These are phyloP conservation scores for Tricholoma furcatifolium DNA, from an alignment of 768 basidiomycete genomes.

Conservation along the genomic window DNA sequence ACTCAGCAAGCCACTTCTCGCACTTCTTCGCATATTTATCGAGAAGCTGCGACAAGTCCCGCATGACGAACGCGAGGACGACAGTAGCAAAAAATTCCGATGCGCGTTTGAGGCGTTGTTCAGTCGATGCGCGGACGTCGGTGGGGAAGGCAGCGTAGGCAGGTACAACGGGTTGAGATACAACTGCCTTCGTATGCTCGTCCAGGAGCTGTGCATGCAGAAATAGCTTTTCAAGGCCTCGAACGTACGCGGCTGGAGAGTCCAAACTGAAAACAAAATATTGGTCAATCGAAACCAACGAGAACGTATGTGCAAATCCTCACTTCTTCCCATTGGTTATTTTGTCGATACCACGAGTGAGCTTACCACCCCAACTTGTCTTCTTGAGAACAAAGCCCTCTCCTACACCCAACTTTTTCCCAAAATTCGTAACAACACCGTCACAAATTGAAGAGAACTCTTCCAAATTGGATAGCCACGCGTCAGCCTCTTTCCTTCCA, in stretches of 20 bases:
- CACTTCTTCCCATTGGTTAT: conserved; percentile 90
- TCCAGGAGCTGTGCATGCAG: conserved; percentile 76
- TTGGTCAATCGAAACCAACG: conserved; percentile 15
- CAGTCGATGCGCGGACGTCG: conserved; percentile 62
- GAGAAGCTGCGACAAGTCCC: conserved; percentile 79
- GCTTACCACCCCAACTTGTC: conserved; percentile 72
- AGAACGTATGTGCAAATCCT: conserved; percentile 22
- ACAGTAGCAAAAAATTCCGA: conserved; percentile 94
- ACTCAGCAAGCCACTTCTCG: conserved; percentile 90
- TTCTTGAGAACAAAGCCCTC: conserved; percentile 87
- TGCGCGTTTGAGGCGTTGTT: conserved; percentile 72
- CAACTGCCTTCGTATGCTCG: conserved; percentile 77
- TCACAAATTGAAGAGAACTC: conserved; percentile 81
- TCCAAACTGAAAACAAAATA: conserved; percentile 58
- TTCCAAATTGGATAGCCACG: conserved; percentile 75
- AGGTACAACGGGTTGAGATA: conserved; percentile 63
- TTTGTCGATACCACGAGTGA: conserved; percentile 77
- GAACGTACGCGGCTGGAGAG: conserved; percentile 82
- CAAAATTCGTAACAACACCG: conserved; percentile 75
- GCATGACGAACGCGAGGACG: conserved; percentile 85
- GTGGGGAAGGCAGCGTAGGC: conserved; percentile 70
- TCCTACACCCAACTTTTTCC: conserved; percentile 85
- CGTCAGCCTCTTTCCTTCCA: conserved; percentile 74
- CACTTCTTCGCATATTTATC: conserved; percentile 95
- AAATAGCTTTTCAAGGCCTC: conserved; percentile 74